Evolutionary conservation across 495 filamentous ascomycete genomes (phyloP), one percentile per base, ranked within the genome.

Genomic region (Aspergillus coremiiformis): DNA sequence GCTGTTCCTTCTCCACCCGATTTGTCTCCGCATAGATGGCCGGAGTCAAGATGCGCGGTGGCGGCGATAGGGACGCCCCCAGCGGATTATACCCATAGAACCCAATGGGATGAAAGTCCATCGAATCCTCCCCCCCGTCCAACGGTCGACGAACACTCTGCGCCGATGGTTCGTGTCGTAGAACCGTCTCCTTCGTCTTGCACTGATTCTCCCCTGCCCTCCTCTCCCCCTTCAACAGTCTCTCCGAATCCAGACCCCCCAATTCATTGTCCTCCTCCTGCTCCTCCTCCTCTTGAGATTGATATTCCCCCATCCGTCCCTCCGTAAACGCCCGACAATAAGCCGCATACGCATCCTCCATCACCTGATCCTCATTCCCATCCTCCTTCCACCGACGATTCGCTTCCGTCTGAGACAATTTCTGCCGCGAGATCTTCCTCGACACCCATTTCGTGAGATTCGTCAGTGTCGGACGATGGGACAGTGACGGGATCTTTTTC

Each of bases 291-390:
- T 41, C 47, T n/a, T n/a, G n/a, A n/a, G n/a, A n/a, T n/a, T n/a
- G n/a, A n/a, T n/a, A n/a, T n/a, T n/a, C n/a, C n/a, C 20, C 30
- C 37, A 30, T 39, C 14, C 35, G 19, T 1, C 47, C 47, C 11
- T 41, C 21, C 1, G 51, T 64, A 29, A 66, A 67, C 0, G 62
- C 52, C 17, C 57, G 49, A 32, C 62, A 65, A 19, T 59, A 67
- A 1, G 52, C 54, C 12, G 58, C 52, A 21, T 55, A 55, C 1
- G 41, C 33, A 6, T 52, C 50, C 5, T 21, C 5, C 5, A 23
- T 14, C n/a, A 29, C 33, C 33, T 17, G 9, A 14, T 35, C 32
- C 2, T 41, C 39, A n/a, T n/a, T n/a, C n/a, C n/a, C n/a, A n/a
- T n/a, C n/a, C n/a, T n/a, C n/a, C n/a, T n/a, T n/a, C n/a, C n/a